Conservation (phyloP, 805 yeast genomes). For the Monosporozyma servazzii region DNA sequence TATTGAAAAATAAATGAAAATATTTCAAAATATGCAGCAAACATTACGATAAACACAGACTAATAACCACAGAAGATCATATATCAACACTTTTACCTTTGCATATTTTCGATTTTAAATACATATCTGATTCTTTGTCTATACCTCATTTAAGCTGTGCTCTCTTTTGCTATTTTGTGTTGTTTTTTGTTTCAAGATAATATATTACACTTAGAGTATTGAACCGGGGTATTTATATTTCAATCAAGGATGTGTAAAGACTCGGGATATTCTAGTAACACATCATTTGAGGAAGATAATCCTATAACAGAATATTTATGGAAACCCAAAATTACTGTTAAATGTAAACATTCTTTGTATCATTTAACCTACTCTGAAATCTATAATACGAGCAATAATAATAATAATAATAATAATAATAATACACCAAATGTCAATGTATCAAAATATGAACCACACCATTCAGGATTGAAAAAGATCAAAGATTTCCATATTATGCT, state of each 20-base stretch:
- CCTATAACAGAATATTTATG: background rate
- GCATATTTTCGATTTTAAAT: no score
- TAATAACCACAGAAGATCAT: no score
- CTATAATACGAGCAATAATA: constrained; percentile 1
- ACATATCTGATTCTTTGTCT: no score
- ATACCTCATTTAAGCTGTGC: background rate
- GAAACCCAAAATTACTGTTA: constrained; percentile 23
- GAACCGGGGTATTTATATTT: background rate
- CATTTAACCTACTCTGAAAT: constrained; percentile 25
- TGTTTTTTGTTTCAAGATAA: no score
- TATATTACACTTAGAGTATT: background rate
- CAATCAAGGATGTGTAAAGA: background rate
- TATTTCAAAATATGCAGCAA: no score
- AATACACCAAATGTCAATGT: background rate
- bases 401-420: background rate
- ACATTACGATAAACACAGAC: no score
- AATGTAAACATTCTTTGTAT: constrained; percentile 23
- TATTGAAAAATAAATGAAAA: no score
- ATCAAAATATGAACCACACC: background rate
- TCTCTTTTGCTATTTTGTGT: no score
- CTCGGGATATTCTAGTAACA: background rate
- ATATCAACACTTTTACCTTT: no score
- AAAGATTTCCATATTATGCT: constrained; percentile 15
- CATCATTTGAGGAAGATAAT: background rate
- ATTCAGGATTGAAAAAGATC: background rate